Conservation (phyloP, 257 asterid genomes). For the Penstemon newberryi region DNA sequence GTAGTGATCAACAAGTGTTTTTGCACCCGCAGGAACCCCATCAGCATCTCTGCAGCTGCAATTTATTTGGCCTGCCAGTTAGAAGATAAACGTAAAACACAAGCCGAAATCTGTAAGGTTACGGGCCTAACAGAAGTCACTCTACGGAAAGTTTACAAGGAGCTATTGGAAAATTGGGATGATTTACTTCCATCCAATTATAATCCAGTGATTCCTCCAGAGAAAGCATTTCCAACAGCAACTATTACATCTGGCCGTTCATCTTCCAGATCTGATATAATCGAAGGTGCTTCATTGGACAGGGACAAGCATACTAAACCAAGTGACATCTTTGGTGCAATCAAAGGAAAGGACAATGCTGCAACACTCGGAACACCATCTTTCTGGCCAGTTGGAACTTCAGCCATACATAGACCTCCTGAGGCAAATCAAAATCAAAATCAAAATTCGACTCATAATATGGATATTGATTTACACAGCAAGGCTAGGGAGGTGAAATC, state of each 20-base stretch:
- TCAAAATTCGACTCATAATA: slow-evolving; percentile 41
- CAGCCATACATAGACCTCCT: slow-evolving; percentile 29
- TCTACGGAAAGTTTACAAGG: slow-evolving; percentile 90
- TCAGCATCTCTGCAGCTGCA: slow-evolving; percentile 98
- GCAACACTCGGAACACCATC: slow-evolving; percentile 41
- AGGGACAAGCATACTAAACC: slow-evolving; percentile 45
- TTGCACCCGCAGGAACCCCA: slow-evolving; percentile 96
- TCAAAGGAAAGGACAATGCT: slow-evolving; percentile 46
- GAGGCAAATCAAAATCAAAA: slow-evolving; percentile 39
- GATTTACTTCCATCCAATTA: slow-evolving; percentile 92
- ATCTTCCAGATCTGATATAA: slow-evolving; percentile 52
- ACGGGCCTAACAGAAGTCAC: slow-evolving; percentile 99
- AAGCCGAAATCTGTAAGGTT: slow-evolving; percentile 96
- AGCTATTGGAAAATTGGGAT: slow-evolving; percentile 89
- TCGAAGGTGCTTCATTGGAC: slow-evolving; percentile 52
- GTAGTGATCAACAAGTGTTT: slow-evolving; percentile 96
- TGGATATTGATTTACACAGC: slow-evolving; percentile 62
- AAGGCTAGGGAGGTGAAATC: slow-evolving; percentile 43
- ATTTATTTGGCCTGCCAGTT: slow-evolving; percentile 94
- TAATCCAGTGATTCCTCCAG: slow-evolving; percentile 90
- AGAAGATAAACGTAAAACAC: slow-evolving; percentile 96
- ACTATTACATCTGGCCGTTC: slow-evolving; percentile 69
- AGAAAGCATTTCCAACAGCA: slow-evolving; percentile 93
- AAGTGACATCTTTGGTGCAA: slow-evolving; percentile 35
- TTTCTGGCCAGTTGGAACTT: slow-evolving; percentile 52